Conservation (phyloP, 2,329 filamentous ascomycete species). For the Trichoderma pleuroti region DNA sequence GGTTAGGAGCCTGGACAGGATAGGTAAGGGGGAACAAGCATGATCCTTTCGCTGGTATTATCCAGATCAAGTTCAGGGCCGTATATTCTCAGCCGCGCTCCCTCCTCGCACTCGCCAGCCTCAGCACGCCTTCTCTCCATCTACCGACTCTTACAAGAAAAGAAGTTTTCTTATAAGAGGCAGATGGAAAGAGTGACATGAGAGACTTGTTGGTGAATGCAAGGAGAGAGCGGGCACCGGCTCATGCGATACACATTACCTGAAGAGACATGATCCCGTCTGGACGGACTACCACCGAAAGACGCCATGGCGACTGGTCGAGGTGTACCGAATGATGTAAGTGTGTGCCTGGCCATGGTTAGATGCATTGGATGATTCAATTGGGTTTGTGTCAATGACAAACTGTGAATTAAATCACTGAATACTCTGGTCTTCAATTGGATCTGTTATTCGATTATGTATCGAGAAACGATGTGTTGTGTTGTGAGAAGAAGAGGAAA, state of each 20-base stretch:
- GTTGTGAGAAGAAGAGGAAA: neutral
- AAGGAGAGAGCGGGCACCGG: constrained; percentile 49
- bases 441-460: neutral
- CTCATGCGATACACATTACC: constrained; percentile 56
- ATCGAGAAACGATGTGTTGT: neutral
- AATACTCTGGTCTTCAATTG: neutral
- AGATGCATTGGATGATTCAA: constrained; percentile 4
- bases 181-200: neutral
- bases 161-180: neutral
- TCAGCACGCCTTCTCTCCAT: neutral
- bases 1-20: constrained; percentile 29
- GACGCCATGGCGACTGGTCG: constrained; percentile 30
- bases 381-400: neutral
- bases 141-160: neutral
- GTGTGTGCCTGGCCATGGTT: constrained; percentile 9
- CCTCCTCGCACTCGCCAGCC: constrained; percentile 8
- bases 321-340: constrained; percentile 27
- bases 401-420: constrained; percentile 16
- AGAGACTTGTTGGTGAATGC: neutral
- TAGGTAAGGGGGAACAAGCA: constrained; percentile 57
- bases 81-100: constrained; percentile 74
- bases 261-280: constrained; percentile 36
- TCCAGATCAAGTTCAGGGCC: constrained; percentile 94
- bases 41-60: constrained; percentile 99
- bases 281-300: constrained; percentile 37